Percentiles rank a stretch among this genome's conserved stretches.
Conservation (phyloP, 164 flowering plant species). For the Vitis vinifera region ASM3070453v1 NC_081812.1:20615001-20615500, state of each 20-base stretch:
- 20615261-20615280: constrained; percentile 29
- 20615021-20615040: constrained; percentile 36
- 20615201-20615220: constrained; percentile 30
- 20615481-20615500: no score
- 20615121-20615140: constrained; percentile 71
- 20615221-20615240: constrained; percentile 57
- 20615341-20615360: no score
- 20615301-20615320: constrained; percentile 40
- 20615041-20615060: constrained; percentile 41
- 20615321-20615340: constrained; percentile 19
- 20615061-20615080: constrained; percentile 34
- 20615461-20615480: no score
- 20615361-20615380: no score
- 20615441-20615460: no score
- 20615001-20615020: constrained; percentile 65
- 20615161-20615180: constrained; percentile 56
- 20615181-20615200: constrained; percentile 52
- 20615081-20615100: constrained; percentile 66
- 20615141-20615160: constrained; percentile 51
- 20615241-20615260: constrained; percentile 60
- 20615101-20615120: constrained; percentile 73
- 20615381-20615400: no score
- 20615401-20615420: no score
- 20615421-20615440: no score
- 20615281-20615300: constrained; percentile 44